Base-by-base conservation (phyloP, 2,329 filamentous ascomycete species). In the Colletotrichum godetiae region DNA sequence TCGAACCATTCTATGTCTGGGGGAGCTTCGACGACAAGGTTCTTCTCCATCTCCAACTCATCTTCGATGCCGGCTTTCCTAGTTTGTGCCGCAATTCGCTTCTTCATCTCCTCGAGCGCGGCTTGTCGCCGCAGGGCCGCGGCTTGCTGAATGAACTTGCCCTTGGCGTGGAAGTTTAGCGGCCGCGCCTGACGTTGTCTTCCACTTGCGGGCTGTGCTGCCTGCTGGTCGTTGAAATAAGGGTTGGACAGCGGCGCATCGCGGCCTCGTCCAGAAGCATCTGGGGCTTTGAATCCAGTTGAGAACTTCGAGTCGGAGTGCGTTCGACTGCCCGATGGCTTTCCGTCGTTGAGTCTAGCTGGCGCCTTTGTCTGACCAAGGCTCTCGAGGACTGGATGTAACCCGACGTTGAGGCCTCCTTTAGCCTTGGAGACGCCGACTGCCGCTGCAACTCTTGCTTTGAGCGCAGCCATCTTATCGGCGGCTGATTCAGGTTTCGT, bases 1-100 rank as follows among this genome's bases (percentile, higher is more conserved):
- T 99, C 97, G 94, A 96, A 98, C 97, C 97, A 99, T 82, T 99
- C 97, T 55, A 98, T 89, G 8, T 93, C 93, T 4, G 97, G 97
- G 11, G 97, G 97, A 37, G 89, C 88, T 75, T 96, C 92, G 6
- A 98, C 91, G 4, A 97, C 84, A 80, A 96, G 98, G 37, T 95
- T 94, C 82, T 96, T 97, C 82, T 99, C 96, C 61, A 93, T 91
- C 74, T 97, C 93, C 35, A 94, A 84, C 76, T 96, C 96, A 81
- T 98, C 96, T 78, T 98, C 96, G 75, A 98, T 94, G 59, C 95
- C 95, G n/a, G 93, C 95, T 81, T 95, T 96, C 72, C 95, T 90
- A 12, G 95, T 93, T 77, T 95, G 92, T 77, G 93, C 93, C 1
- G 96, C 96, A 77, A 99, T 97, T 68, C 93, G 90, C 86, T 93